phyloP scores from a whole-genome alignment of 805 yeast species.

The Candida yuanshanica region DNA sequence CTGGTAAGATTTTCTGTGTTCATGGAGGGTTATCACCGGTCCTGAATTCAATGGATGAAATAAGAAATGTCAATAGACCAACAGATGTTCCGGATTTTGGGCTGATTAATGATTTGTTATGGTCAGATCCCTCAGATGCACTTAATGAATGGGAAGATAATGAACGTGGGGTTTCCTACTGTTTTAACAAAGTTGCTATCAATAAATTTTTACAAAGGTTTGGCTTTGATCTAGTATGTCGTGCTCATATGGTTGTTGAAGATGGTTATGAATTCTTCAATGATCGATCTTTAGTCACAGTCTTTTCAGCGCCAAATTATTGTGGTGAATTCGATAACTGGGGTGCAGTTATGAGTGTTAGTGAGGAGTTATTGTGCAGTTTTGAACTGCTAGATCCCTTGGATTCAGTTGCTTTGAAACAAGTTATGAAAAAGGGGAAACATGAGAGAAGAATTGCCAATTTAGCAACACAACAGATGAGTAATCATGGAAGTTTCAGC shows the following conservation, averaged over 20 bases:
- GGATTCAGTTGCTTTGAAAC: conserved; percentile 88
- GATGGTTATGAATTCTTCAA: conserved; percentile 98
- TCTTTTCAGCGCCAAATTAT: conserved; percentile 95
- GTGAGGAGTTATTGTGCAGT: conserved; percentile 86
- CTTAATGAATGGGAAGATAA: conserved; percentile 98
- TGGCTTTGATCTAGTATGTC: conserved; percentile 95
- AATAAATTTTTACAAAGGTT: conserved; percentile 93
- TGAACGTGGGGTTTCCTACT: conserved; percentile 97
- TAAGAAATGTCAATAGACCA: conserved; percentile 97
- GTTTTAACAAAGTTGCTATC: conserved; percentile 97
- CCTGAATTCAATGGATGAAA: conserved; percentile 96
- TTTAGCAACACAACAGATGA: conserved; percentile 20
- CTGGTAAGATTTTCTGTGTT: conserved; percentile 97
- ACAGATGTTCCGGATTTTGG: conserved; percentile 99
- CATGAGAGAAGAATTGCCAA: conserved; percentile 71
- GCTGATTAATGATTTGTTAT: conserved; percentile 85
- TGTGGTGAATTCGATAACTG: conserved; percentile 66
- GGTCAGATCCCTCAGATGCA: conserved; percentile 99
- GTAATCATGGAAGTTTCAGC: conserved; percentile 17
- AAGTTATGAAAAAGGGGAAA: conserved; percentile 90
- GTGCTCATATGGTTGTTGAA: conserved; percentile 99
- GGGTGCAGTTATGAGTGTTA: conserved; percentile 98
- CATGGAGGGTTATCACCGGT: conserved; percentile 98
- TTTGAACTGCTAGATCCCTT: conserved; percentile 92
- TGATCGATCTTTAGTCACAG: conserved; percentile 91